Percentiles rank a stretch among this genome's conserved stretches.
Evolutionary conservation across 1,139 yeast species (phyloP).

Genomic region (Geotrichum candidum): DNA sequence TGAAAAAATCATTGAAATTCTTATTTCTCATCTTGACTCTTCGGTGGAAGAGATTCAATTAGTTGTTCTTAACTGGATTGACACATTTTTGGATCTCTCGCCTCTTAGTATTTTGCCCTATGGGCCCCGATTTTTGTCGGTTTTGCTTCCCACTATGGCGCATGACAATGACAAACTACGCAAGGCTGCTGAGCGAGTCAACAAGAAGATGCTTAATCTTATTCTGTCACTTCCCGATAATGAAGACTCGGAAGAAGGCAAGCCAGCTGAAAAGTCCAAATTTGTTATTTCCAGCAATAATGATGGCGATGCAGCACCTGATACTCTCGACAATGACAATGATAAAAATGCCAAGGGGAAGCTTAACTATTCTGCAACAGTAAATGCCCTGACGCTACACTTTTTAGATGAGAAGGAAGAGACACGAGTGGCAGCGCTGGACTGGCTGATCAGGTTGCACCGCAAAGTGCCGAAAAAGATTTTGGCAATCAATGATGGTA

Average conservation of each 20-base stretch:
- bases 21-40: slow-evolving; percentile 70
- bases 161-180: slow-evolving; percentile 48
- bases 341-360: slow-evolving; percentile 18
- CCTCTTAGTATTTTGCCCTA: slow-evolving; percentile 70
- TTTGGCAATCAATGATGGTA: slow-evolving; percentile 54
- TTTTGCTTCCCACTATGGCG: slow-evolving; percentile 52
- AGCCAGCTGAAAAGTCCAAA: background rate
- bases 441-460: slow-evolving; percentile 85
- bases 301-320: slow-evolving; percentile 26
- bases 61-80: slow-evolving; percentile 80
- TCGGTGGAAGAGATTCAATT: slow-evolving; percentile 72
- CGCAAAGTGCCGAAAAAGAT: slow-evolving; percentile 59
- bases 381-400: slow-evolving; percentile 55
- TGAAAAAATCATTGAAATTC: slow-evolving; percentile 70
- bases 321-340: background rate
- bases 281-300: slow-evolving; percentile 22
- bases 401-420: slow-evolving; percentile 68
- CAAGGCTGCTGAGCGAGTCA: slow-evolving; percentile 51
- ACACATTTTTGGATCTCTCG: slow-evolving; percentile 63
- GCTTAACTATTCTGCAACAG: slow-evolving; percentile 53
- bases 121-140: slow-evolving; percentile 52
- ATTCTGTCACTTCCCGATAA: slow-evolving; percentile 36
- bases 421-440: slow-evolving; percentile 78
- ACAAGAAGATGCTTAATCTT: slow-evolving; percentile 44
- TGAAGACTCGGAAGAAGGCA: slow-evolving; percentile 10